Evolutionary conservation across 75 land plant species (phyloP).

Genomic region (Ceratopteris richardii): DNA sequence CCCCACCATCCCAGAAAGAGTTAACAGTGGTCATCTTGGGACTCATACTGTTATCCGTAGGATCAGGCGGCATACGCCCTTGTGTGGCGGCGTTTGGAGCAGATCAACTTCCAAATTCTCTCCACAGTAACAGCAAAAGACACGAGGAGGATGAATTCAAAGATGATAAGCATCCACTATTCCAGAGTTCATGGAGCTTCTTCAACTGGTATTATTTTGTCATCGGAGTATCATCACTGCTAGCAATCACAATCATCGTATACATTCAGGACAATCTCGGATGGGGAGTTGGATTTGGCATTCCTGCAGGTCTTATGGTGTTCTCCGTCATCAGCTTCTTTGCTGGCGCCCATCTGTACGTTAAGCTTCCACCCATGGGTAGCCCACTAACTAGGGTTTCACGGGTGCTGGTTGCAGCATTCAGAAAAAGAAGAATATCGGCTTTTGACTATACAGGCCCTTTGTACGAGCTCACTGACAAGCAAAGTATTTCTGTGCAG

Average conservation of each 20-base stretch:
- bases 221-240: conserved; percentile 47
- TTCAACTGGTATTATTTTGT: conserved; percentile 84
- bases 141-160: conserved; percentile 25
- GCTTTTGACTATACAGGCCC: conserved; percentile 20
- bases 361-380: conserved; percentile 46
- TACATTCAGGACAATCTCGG: conserved; percentile 77
- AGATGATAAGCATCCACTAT: conserved; percentile 16
- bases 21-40: conserved; percentile 41
- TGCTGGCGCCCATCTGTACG: conserved; percentile 52
- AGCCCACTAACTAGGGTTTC: conserved; percentile 72
- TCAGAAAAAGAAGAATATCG: conserved; percentile 30
- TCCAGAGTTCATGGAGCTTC: conserved; percentile 37
- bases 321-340: conserved; percentile 46
- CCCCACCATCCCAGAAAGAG: conserved; percentile 37
- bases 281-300: conserved; percentile 87
- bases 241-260: conserved; percentile 65
- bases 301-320: conserved; percentile 59
- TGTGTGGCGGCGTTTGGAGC: conserved; percentile 73
- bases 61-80: conserved; percentile 73
- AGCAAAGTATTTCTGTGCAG: conserved; percentile 27
- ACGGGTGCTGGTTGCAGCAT: conserved; percentile 61
- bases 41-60: conserved; percentile 47
- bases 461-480: conserved; percentile 41
- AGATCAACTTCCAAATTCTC: conserved; percentile 43
- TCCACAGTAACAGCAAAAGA: background rate